Base-by-base conservation (phyloP, 116 monocot genomes). In the Posidonia oceanica region DNA sequence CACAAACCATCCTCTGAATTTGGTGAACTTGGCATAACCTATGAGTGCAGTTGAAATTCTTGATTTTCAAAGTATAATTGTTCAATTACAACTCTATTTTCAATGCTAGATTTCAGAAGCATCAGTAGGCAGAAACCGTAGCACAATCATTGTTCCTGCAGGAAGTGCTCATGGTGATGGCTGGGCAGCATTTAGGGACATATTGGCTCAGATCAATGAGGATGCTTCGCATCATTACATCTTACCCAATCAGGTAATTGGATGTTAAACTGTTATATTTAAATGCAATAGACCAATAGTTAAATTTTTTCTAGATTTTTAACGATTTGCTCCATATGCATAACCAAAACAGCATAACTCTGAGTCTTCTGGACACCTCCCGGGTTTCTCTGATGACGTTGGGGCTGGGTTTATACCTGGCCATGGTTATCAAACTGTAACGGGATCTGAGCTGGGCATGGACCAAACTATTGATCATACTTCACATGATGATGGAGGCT, bases 361-460 rank as follows among this genome's bases (percentile, higher is more conserved):
- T 21, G 78, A 67, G 38, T 66, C 63, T 40, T 52, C 72, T 60
- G 72, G 68, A 14, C 72, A 55, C 39, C 72, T 72, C 16, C 56
- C 76, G 3, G 68, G 78, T 2, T 72, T 78, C 14, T 72, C 72
- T 44, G 77, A 77, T 20, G 77, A 90, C 66, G 90, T 94, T 22
- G 88, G 94, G 41, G 84, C 86, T 61, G 91, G 91, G 44, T 90
- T 94, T 72, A 92, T 92, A 64, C 74, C 88, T 51, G 78, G 88
- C 53, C 81, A 77, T n/a, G 75, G 56, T 61, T 23, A 62, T 55
- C 88, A 82, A 57, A 36, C 77, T 65, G 74, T 66, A 37, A 44
- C 83, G n/a, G 83, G 69, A 23, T 56, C 86, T 10, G 88, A 86
- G 14, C 18, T 88, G 54, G 81, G 68, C 61, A 48, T 48, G 48